phyloP scores from a whole-genome alignment of 192 early-diverging fungal species.

The Linnemannia elongata region DNA sequence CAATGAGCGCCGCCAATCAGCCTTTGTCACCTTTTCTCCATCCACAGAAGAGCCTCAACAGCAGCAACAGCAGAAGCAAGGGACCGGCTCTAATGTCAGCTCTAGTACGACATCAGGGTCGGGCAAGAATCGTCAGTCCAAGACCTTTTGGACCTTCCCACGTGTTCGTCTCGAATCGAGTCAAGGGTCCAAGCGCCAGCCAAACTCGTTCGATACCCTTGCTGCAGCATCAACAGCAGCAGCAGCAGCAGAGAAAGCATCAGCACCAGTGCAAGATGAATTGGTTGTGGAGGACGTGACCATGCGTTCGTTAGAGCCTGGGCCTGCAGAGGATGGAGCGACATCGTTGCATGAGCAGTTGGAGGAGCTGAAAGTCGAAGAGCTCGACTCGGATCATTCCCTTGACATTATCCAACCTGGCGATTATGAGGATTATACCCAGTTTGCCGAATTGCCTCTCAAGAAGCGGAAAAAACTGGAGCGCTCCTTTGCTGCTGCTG shows the following conservation, averaged over 20 bases:
- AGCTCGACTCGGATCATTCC: conserved; percentile 36
- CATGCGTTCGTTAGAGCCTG: conserved; percentile 24
- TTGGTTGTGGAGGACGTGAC: background rate
- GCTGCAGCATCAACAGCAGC: conserved; percentile 11
- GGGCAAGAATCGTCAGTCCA: conserved; percentile 21
- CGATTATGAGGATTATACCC: conserved; percentile 50
- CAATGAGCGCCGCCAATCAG: background rate
- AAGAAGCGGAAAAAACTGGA: conserved; percentile 49
- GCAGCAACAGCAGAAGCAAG: conserved; percentile 12
- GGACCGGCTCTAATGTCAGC: background rate
- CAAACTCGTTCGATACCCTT: conserved; percentile 1
- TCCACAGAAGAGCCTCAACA: background rate
- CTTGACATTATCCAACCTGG: conserved; percentile 38
- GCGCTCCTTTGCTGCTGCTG: conserved; percentile 20
- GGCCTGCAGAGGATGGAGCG: background rate
- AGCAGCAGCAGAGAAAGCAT: background rate
- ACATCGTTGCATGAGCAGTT: conserved; percentile 22
- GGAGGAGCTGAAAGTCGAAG: conserved; percentile 22
- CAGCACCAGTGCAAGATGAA: background rate
- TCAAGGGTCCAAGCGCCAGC: conserved; percentile 2
- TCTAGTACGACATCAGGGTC: conserved; percentile 12
- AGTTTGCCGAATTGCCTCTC: conserved; percentile 44
- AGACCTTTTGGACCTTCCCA: conserved; percentile 45
- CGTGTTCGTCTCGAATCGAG: conserved; percentile 28
- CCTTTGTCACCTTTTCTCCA: background rate